These are phyloP conservation scores for Bacidia gigantensis DNA, from an alignment of 495 filamentous ascomycete species.

Conservation along the genomic window DNA sequence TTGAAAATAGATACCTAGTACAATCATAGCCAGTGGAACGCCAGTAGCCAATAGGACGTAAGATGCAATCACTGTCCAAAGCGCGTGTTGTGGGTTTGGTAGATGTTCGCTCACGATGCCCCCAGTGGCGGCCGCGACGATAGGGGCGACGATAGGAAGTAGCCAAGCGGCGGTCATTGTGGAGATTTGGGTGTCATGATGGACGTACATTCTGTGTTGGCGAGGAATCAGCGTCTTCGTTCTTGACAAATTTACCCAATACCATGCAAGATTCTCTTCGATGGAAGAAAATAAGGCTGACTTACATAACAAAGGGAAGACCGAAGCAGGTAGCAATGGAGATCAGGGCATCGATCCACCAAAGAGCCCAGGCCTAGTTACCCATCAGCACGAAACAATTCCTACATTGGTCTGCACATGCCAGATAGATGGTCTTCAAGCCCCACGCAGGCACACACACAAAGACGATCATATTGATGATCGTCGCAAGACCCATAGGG, in stretches of 20 bases:
- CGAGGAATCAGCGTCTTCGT: too few relatives aligned
- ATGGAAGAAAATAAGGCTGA: neutral
- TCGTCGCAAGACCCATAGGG: constrained; percentile 51
- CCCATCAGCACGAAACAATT: neutral
- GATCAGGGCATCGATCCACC: constrained; percentile 44
- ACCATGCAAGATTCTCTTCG: too few relatives aligned
- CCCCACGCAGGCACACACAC: constrained; percentile 44
- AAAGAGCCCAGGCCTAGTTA: constrained; percentile 36
- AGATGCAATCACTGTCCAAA: constrained; percentile 41
- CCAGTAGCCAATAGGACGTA: constrained; percentile 51
- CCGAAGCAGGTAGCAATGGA: constrained; percentile 36
- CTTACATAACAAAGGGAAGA: constrained; percentile 44
- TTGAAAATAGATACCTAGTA: constrained; percentile 48
- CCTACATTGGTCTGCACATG: neutral
- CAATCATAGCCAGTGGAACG: constrained; percentile 37
- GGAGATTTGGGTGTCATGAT: constrained; percentile 24
- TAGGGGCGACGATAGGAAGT: constrained; percentile 43
- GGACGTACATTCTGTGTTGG: constrained; percentile 23
- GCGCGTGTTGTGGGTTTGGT: constrained; percentile 35
- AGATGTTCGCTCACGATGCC: constrained; percentile 40
- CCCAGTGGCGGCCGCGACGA: constrained; percentile 46
- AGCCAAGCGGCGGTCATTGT: constrained; percentile 48
- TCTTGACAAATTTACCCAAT: too few relatives aligned
- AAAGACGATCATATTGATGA: constrained; percentile 42
- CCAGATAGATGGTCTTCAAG: constrained; percentile 21